These are phyloP conservation scores for Holtermannia corniformis DNA, from an alignment of 768 basidiomycete species.

Conservation along the genomic window DNA sequence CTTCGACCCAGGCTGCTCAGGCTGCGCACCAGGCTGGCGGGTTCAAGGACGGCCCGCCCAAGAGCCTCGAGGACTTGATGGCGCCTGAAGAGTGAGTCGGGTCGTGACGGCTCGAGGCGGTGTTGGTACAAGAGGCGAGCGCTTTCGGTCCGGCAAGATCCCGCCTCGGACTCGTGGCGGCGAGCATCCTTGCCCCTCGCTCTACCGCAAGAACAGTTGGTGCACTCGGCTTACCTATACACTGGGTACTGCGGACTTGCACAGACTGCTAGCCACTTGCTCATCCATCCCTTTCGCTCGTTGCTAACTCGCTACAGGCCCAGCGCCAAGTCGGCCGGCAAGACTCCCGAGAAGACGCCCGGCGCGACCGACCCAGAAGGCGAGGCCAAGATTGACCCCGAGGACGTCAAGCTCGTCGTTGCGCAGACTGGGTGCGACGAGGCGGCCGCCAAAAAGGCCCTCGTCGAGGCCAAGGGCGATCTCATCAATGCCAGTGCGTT, in stretches of 20 bases:
- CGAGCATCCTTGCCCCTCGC: too few relatives aligned
- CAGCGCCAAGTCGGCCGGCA: constrained; percentile 21
- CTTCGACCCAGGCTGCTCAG: constrained; percentile 42
- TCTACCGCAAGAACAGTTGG: too few relatives aligned
- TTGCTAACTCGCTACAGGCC: not conserved
- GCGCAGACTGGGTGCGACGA: constrained; percentile 77
- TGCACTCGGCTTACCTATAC: too few relatives aligned
- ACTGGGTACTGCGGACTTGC: too few relatives aligned
- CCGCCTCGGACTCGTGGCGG: too few relatives aligned
- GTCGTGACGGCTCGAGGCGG: too few relatives aligned
- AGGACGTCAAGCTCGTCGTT: constrained; percentile 93
- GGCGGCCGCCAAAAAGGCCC: constrained; percentile 78
- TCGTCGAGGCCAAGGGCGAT: constrained; percentile 88
- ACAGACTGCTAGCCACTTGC: not conserved
- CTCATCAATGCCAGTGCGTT: constrained; percentile 91
- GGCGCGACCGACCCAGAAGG: constrained; percentile 11
- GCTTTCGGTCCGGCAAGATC: not conserved
- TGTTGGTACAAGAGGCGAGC: not conserved
- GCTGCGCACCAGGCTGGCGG: constrained; percentile 48
- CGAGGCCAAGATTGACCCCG: constrained; percentile 55
- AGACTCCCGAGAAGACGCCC: constrained; percentile 13
- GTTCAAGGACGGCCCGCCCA: constrained; percentile 61
- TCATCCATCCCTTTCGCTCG: not conserved
- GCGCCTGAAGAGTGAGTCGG: constrained; percentile 35
- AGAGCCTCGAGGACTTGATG: constrained; percentile 47